phyloP scores from a whole-genome alignment of 495 filamentous ascomycete species.

The Aspergillus sclerotiicarbonarius region DNA sequence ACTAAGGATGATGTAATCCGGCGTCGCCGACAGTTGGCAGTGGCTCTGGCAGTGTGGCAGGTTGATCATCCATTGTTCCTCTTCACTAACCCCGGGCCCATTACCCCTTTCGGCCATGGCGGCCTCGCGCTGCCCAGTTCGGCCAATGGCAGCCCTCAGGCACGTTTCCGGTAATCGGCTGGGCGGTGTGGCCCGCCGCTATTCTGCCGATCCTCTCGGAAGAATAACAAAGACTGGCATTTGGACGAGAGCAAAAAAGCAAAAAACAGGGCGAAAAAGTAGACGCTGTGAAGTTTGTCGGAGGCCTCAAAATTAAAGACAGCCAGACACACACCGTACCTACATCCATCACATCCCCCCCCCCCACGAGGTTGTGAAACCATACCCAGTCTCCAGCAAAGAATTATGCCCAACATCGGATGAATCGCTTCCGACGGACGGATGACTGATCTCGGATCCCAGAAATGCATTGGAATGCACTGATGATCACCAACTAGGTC shows the following conservation, averaged over 20 bases:
- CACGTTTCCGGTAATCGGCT: constrained; percentile 11
- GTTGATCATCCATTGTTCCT: constrained; percentile 2
- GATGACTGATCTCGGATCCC: constrained; percentile 1
- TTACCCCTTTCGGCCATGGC: constrained; percentile 6
- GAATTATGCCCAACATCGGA: neutral
- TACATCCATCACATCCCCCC: neutral
- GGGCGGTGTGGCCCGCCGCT: constrained; percentile 9
- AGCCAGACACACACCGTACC: neutral
- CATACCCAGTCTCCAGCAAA: too few relatives aligned
- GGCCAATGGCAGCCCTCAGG: neutral
- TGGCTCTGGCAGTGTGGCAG: neutral
- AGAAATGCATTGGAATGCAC: constrained; percentile 1
- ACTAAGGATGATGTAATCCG: constrained; percentile 6
- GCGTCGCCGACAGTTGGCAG: constrained; percentile 7
- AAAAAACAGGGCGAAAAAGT: neutral
- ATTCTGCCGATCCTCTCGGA: constrained; percentile 12
- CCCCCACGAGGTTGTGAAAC: neutral
- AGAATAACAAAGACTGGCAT: neutral
- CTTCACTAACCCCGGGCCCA: neutral
- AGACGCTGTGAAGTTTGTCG: too few relatives aligned
- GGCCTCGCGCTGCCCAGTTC: neutral
- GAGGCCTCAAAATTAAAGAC: neutral
- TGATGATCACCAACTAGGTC: constrained; percentile 22
- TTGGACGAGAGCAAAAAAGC: too few relatives aligned
- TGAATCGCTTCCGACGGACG: too few relatives aligned